Percentiles rank a stretch among this genome's conserved stretches.
Conservation (phyloP, 208 protist species). For the Paratrypanosoma confusum region DNA sequence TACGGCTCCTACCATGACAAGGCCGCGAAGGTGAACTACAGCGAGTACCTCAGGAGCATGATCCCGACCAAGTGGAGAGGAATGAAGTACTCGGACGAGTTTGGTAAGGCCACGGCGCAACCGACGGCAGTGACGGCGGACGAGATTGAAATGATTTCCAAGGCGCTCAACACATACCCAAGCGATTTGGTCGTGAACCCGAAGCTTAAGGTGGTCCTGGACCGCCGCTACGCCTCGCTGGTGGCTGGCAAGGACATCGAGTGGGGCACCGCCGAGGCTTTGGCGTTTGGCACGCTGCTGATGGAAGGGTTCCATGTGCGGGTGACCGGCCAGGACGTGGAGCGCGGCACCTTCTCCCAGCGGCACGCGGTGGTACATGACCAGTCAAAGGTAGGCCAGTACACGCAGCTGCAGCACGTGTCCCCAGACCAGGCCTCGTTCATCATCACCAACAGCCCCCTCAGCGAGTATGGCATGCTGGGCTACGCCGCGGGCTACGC, state of each 20-base stretch:
- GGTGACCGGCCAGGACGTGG: slow-evolving; percentile 91
- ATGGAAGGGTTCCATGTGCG: slow-evolving; percentile 93
- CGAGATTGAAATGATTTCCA: slow-evolving; percentile 35
- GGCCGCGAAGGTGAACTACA: slow-evolving; percentile 66
- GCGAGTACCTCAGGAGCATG: slow-evolving; percentile 59
- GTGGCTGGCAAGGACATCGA: slow-evolving; percentile 71
- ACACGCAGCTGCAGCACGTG: slow-evolving; percentile 76
- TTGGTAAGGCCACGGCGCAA: slow-evolving; percentile 40
- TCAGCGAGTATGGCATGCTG: slow-evolving; percentile 96
- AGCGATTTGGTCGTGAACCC: slow-evolving; percentile 71
- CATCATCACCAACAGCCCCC: slow-evolving; percentile 87
- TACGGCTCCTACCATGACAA: slow-evolving; percentile 68
- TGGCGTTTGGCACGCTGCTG: slow-evolving; percentile 92
- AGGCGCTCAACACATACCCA: slow-evolving; percentile 58
- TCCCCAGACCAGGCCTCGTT: slow-evolving; percentile 63
- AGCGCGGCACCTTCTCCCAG: slow-evolving; percentile 96
- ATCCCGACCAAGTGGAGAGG: slow-evolving; percentile 56
- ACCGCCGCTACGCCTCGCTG: slow-evolving; percentile 66
- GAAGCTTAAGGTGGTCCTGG: slow-evolving; percentile 70
- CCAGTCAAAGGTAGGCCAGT: slow-evolving; percentile 59
- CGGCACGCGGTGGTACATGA: slow-evolving; percentile 95
- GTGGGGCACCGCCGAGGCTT: slow-evolving; percentile 92
- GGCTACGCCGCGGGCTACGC: slow-evolving; percentile 96
- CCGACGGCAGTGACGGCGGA: slow-evolving; percentile 60
- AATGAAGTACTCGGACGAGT: slow-evolving; percentile 73